Evolutionary conservation across 2,329 filamentous ascomycete genomes (phyloP).

Genomic region (Fusarium papillatum): DNA sequence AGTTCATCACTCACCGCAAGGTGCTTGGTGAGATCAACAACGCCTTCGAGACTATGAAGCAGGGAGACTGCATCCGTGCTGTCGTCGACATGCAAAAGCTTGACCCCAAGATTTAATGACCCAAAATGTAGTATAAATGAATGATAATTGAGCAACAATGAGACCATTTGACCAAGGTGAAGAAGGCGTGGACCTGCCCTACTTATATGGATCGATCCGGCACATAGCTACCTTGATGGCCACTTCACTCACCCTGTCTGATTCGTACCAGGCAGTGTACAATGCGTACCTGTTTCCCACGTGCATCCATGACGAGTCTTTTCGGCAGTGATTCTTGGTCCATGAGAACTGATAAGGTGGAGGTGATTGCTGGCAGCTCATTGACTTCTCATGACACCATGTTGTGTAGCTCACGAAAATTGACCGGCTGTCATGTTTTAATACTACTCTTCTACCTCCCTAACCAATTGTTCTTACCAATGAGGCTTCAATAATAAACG

Average conservation of each 20-base stretch:
- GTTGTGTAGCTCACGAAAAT: not conserved
- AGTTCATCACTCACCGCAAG: conserved; percentile 99
- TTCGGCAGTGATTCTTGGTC: not conserved
- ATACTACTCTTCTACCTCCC: not conserved
- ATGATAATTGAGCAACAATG: conserved; percentile 38
- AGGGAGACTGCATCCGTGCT: conserved; percentile 95
- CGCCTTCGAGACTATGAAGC: conserved; percentile 95
- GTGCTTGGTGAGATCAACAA: conserved; percentile 86
- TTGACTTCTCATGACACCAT: not conserved
- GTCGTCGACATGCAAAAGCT: conserved; percentile 77
- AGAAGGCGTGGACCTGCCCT: conserved; percentile 1
- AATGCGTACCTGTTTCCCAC: conserved; percentile 16
- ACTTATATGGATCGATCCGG: conserved; percentile 17
- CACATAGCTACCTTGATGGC: conserved; percentile 35
- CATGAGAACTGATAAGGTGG: not conserved
- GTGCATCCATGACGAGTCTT: not conserved
- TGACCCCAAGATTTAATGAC: conserved; percentile 41
- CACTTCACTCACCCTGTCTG: conserved; percentile 1
- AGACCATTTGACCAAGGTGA: conserved; percentile 5
- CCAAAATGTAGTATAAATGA: conserved; percentile 41
- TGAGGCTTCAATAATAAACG: not conserved
- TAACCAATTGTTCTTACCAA: not conserved
- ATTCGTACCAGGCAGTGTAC: conserved; percentile 19
- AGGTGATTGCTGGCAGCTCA: not conserved
- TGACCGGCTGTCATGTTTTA: not conserved